A percentile compares a stretch with the other conserved stretches of the same genome.
phyloP scores from a whole-genome alignment of 495 filamentous ascomycete genomes.

The Cudoniella acicularis region DNA sequence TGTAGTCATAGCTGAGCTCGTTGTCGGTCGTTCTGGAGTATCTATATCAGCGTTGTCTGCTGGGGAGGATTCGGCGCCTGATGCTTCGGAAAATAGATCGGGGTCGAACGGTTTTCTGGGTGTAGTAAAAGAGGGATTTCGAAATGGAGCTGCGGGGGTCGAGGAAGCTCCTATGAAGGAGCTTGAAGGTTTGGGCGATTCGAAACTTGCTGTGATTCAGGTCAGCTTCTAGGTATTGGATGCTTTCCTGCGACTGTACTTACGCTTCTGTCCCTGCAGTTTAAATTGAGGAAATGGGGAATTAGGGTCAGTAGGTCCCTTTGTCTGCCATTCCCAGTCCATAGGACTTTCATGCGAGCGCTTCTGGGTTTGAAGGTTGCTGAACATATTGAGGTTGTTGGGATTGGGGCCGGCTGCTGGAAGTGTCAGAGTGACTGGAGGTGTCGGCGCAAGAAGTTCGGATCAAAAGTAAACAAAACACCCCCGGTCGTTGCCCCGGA shows the following conservation, averaged over 20 bases:
- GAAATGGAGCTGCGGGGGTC: slow-evolving; percentile 46
- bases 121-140: slow-evolving; percentile 71
- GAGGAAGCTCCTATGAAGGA: slow-evolving; percentile 31
- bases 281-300: slow-evolving; percentile 57
- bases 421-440: not conserved
- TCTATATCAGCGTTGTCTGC: slow-evolving; percentile 61
- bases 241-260: slow-evolving; percentile 17
- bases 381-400: slow-evolving; percentile 16
- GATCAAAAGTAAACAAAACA: slow-evolving; percentile 16
- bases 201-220: slow-evolving; percentile 23
- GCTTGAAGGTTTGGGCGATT: slow-evolving; percentile 20
- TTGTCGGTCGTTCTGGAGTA: slow-evolving; percentile 58
- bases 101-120: slow-evolving; percentile 67
- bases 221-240: slow-evolving; percentile 12
- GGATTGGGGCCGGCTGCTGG: not conserved
- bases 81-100: slow-evolving; percentile 60
- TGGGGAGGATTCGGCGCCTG: slow-evolving; percentile 80
- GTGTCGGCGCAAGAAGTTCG: not conserved
- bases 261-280: slow-evolving; percentile 47
- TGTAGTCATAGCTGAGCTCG: slow-evolving; percentile 33
- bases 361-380: slow-evolving; percentile 15
- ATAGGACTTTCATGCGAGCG: slow-evolving; percentile 57
- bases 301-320: slow-evolving; percentile 50
- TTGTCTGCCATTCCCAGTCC: slow-evolving; percentile 64
- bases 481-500: slow-evolving; percentile 10